phyloP scores from a whole-genome alignment of 1,284 basidiomycete species.

The Earliella scabrosa region DNA sequence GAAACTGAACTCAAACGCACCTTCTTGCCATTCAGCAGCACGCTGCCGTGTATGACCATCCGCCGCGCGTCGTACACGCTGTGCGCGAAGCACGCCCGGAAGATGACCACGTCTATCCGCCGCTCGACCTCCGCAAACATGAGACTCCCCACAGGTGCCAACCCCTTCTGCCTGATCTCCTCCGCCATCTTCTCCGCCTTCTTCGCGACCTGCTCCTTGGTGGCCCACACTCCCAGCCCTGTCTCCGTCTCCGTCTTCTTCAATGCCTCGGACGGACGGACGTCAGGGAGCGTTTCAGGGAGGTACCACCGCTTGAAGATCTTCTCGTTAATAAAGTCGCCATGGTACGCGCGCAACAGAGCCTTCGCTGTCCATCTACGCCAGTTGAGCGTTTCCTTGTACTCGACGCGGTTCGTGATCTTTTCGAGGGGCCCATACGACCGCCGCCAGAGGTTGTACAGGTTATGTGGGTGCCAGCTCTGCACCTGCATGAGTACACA shows the following conservation, averaged over 20 bases:
- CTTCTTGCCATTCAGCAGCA: slow-evolving; percentile 89
- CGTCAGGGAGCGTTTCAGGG: slow-evolving; percentile 85
- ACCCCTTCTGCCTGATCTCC: slow-evolving; percentile 63
- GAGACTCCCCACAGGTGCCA: slow-evolving; percentile 86
- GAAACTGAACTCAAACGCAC: slow-evolving; percentile 48
- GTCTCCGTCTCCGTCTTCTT: slow-evolving; percentile 38
- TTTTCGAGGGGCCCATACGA: slow-evolving; percentile 51
- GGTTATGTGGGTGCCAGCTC: slow-evolving; percentile 82
- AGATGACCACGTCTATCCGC: slow-evolving; percentile 90
- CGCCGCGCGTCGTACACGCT: slow-evolving; percentile 90
- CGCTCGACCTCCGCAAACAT: slow-evolving; percentile 96
- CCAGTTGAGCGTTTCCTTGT: slow-evolving; percentile 82
- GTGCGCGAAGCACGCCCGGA: slow-evolving; percentile 89
- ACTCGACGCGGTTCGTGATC: slow-evolving; percentile 61
- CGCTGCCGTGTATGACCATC: slow-evolving; percentile 87
- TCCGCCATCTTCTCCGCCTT: slow-evolving; percentile 50
- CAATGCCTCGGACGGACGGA: slow-evolving; percentile 59
- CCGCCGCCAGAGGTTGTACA: slow-evolving; percentile 72
- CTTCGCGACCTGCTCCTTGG: slow-evolving; percentile 48
- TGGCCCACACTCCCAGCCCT: slow-evolving; percentile 49
- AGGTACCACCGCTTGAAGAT: slow-evolving; percentile 97
- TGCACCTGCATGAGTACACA: slow-evolving; percentile 37
- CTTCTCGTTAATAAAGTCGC: slow-evolving; percentile 92
- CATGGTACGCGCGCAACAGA: slow-evolving; percentile 94
- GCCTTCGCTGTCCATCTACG: slow-evolving; percentile 92